Percentiles rank a stretch among this genome's conserved stretches.
Conservation (phyloP, 345 rosid species). For the Corymbia maculata region DNA sequence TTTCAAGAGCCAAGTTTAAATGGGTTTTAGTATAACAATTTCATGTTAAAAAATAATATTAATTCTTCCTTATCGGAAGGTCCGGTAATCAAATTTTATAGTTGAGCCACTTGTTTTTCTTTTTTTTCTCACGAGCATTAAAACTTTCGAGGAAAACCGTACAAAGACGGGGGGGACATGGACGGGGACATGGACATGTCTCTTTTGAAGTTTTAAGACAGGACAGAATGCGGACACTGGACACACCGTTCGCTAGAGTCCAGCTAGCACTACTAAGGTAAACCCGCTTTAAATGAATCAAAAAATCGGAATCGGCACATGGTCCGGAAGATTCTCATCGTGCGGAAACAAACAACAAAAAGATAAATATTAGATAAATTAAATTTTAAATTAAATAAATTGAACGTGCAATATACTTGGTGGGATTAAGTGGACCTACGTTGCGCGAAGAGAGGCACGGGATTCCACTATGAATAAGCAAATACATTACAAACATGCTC, state of each 20-base stretch:
- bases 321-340: background rate
- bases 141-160: background rate
- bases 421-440: background rate
- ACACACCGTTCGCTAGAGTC: background rate
- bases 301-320: background rate
- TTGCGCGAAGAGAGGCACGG: background rate
- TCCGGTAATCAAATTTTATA: background rate
- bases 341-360: background rate
- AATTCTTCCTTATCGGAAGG: background rate
- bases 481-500: too few relatives aligned
- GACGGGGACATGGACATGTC: background rate
- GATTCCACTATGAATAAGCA: background rate
- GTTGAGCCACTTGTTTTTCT: background rate
- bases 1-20: background rate
- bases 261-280: background rate
- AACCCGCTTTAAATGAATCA: background rate
- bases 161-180: background rate
- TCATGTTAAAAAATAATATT: background rate
- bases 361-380: background rate
- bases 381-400: background rate
- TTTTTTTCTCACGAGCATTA: background rate
- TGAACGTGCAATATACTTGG: background rate
- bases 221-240: background rate
- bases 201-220: background rate
- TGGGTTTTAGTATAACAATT: background rate